Evolutionary conservation across 805 yeast species (phyloP), one percentile per base, ranked within the genome.

Genomic region (Pichia manshurica): DNA sequence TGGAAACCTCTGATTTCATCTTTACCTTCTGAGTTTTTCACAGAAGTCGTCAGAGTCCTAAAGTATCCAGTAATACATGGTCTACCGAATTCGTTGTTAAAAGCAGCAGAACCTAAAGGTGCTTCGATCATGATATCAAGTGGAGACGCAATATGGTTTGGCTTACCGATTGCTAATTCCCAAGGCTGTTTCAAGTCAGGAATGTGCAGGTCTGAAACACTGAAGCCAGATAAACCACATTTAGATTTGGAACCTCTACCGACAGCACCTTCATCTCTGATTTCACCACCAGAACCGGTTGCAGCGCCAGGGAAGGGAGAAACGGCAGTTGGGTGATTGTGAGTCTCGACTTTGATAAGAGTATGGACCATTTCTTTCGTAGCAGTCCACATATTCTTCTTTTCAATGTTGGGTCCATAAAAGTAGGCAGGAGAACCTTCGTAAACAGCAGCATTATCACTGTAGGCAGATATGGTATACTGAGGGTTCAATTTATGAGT

Each of bases 271-370:
- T 93, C 99, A 68, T 93, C 99, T 76, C 99, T 87, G 61, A 93
- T 93, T 70, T 93, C 99, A 73, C 99, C 99, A 66, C 99, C 99
- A 10, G 98, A 90, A 54, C 99, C 99, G 13, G 99, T 93, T 38
- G 99, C 96, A 29, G 99, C 99, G 67, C 99, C 99, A 3, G 99
- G 90, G 70, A 88, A 93, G 36, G 99, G 99, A 21, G 98, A 91
- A 5, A 93, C 97, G 1, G 99, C 99, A 22, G 99, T 93, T 47
- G 99, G 99, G 67, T 93, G 99, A 71, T 93, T 93, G 68, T 93
- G 99, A 22, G 99, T 93, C 70, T 93, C 99, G 45, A 93, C 99
- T 67, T 93, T 93, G 62, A 90, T 87, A 56, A 93, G 72, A 61
- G 95, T 87, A 55, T 90, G 93, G 19, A 91, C 95, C 42, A 71